These are phyloP conservation scores for Brassica balearica DNA, from an alignment of 441 rosid genomes.

Conservation along the genomic window DNA sequence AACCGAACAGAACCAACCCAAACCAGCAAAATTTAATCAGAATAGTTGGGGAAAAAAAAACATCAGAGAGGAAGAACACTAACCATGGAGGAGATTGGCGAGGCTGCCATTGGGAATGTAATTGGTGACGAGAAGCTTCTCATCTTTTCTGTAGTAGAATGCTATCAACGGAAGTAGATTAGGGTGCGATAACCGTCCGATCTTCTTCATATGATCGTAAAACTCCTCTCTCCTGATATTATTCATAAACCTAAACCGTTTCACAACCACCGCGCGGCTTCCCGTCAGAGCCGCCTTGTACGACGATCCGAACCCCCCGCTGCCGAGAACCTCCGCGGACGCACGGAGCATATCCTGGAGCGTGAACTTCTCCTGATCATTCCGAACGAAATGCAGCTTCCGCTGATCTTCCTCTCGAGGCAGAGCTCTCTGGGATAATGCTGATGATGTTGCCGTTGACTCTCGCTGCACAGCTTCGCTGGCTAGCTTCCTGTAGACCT, in stretches of 20 bases:
- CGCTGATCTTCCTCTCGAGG: constrained; percentile 39
- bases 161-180: constrained; percentile 79
- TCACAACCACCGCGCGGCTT: constrained; percentile 75
- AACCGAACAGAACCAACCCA: too few species aligned
- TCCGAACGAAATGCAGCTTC: constrained; percentile 59
- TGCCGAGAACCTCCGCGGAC: constrained; percentile 81
- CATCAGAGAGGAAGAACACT: constrained; percentile 1
- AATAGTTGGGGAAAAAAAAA: background rate
- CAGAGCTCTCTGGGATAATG: constrained; percentile 30
- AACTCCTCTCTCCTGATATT: constrained; percentile 65
- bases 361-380: constrained; percentile 65
- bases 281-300: constrained; percentile 68
- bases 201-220: constrained; percentile 67
- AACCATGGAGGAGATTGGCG: constrained; percentile 84
- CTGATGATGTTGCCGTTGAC: constrained; percentile 10
- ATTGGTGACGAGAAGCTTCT: constrained; percentile 80
- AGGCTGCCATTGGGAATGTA: constrained; percentile 72
- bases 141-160: constrained; percentile 72
- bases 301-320: constrained; percentile 74
- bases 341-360: constrained; percentile 79
- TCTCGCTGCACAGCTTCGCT: constrained; percentile 26
- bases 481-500: constrained; percentile 43
- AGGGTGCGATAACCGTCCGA: constrained; percentile 71
- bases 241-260: constrained; percentile 77
- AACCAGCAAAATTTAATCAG: too few species aligned